Evolutionary conservation across 139 green algal genomes (phyloP).

Genomic region (Pseudopediastrum boryanum): DNA sequence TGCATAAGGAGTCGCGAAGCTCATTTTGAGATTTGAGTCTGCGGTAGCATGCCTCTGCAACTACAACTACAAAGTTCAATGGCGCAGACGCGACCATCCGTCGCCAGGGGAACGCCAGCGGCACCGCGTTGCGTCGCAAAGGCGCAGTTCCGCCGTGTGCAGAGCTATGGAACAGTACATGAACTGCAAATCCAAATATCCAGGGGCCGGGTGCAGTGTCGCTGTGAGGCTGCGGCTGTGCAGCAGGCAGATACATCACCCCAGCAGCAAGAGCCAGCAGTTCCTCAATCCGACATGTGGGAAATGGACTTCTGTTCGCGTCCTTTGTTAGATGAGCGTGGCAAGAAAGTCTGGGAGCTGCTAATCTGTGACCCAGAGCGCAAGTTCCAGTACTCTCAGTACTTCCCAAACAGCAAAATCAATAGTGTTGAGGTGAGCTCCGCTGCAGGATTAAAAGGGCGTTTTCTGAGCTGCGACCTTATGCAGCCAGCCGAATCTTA

Average conservation of each 20-base stretch:
- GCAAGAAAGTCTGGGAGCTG: slow-evolving; percentile 99
- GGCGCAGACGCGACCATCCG: too few species aligned
- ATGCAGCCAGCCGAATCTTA: too few species aligned
- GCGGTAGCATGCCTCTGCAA: too few species aligned
- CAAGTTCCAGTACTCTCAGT: slow-evolving; percentile 89
- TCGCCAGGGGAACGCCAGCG: too few species aligned
- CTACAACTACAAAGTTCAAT: too few species aligned
- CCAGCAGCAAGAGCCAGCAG: background rate
- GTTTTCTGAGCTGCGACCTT: background rate
- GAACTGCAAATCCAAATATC: too few species aligned
- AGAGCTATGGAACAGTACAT: too few species aligned
- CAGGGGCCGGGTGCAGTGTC: slow-evolving; percentile 14
- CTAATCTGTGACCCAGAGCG: slow-evolving; percentile 87
- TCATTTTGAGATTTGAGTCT: too few species aligned
- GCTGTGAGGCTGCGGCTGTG: slow-evolving; percentile 12
- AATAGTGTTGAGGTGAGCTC: slow-evolving; percentile 89
- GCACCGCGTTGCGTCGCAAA: too few species aligned
- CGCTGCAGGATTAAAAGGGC: background rate
- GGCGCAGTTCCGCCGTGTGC: too few species aligned
- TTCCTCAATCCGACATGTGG: slow-evolving; percentile 69
- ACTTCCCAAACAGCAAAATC: slow-evolving; percentile 98
- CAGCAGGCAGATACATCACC: slow-evolving; percentile 1
- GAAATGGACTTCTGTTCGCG: slow-evolving; percentile 98
- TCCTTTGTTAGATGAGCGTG: slow-evolving; percentile 93
- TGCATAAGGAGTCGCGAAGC: too few species aligned